Evolutionary conservation across 768 basidiomycete species (phyloP), one percentile per base, ranked within the genome.

Genomic region (Pleurotus citrinopileatus): DNA sequence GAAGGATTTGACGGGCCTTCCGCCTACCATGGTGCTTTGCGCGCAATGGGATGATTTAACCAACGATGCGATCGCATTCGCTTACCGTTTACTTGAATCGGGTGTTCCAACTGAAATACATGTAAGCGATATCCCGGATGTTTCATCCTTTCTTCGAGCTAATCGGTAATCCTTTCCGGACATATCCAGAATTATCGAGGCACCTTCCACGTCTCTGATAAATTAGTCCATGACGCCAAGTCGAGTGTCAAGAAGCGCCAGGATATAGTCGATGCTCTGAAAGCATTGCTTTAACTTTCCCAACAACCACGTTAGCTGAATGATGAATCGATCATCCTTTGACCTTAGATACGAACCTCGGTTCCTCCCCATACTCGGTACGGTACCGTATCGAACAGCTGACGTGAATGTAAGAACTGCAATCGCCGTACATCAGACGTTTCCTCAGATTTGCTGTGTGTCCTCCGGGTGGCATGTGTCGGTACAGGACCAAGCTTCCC

Each of bases 41-140:
- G 52, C 52, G 20, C 52, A 53, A 43, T 53, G 52, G 52, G 52
- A 53, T 42, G 42, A 53, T 25, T 43, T 53, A 26, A 53, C 52
- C 13, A 53, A 53, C 52, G 52, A 53, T 53, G 52, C 38, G 17
- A 53, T 53, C 42, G 52, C 52, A 27, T 53, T 53, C 40, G 52
- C 52, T 7, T 26, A 53, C 25, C 52, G 52, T 43, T 17, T 53
- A 26, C 40, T 53, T 20, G 52, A 53, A 38, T 42, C 38, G 25
- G 52, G 52, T 15, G 52, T 53, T 42, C 15, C 52, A 23, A 53
- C 52, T 26, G 52, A 53, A 43, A 53, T 53, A 40, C 52, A 53
- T 43, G 52, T 53, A 53, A 17, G 52, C 34, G 22, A n/a, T 29
- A 1, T 6, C 20, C 23, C 29, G 22, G 23, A n/a, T 53, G 52